A percentile compares a stretch with the other conserved stretches of the same genome.
These are phyloP conservation scores for Blepharisma japonicum DNA, from an alignment of 73 alveolate genomes.

Conservation along the genomic window DNA sequence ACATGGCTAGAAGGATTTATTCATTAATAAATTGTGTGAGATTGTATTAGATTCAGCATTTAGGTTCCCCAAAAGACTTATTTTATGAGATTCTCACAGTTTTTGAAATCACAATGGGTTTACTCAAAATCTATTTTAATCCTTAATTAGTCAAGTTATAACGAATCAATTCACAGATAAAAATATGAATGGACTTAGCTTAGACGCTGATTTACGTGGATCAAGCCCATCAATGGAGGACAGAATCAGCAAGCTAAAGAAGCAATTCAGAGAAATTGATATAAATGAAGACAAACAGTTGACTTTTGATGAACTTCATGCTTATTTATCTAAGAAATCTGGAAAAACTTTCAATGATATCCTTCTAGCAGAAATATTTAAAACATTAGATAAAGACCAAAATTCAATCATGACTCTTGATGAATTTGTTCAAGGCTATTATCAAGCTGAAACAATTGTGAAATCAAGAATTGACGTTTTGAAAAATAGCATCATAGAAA, in stretches of 20 bases:
- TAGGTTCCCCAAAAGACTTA: too few species aligned
- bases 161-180: constrained; percentile 5
- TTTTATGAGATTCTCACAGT: too few species aligned
- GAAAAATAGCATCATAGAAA: not conserved
- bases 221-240: too few species aligned
- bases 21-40: too few species aligned
- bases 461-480: not conserved
- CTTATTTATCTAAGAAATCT: constrained; percentile 2
- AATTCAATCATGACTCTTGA: not conserved
- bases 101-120: too few species aligned
- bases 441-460: constrained; percentile 7
- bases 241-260: not conserved
- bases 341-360: constrained; percentile 13
- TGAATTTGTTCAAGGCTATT: constrained; percentile 13
- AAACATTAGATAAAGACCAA: not conserved
- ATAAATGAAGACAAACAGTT: constrained; percentile 1
- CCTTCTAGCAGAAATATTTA: constrained; percentile 14
- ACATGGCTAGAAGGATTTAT: too few species aligned
- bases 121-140: too few species aligned
- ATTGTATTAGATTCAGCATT: too few species aligned
- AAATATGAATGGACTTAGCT: too few species aligned
- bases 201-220: too few species aligned
- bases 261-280: constrained; percentile 21
- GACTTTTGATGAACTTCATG: constrained; percentile 1
- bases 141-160: not conserved